phyloP scores from a whole-genome alignment of 2,329 filamentous ascomycete genomes.

The Zymoseptoria ardabiliae region DNA sequence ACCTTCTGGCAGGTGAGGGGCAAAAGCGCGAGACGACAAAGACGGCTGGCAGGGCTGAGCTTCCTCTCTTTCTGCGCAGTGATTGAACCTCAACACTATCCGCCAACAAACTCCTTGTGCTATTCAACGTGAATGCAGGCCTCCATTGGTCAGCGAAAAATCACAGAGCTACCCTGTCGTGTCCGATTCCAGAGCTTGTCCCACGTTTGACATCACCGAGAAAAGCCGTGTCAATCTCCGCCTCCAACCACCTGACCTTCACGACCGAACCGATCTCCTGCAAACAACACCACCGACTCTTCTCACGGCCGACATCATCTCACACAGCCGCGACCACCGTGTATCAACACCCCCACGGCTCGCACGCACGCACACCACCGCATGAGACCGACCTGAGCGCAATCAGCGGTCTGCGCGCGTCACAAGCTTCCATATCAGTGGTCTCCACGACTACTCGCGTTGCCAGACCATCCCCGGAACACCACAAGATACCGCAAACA shows the following conservation, averaged over 20 bases:
- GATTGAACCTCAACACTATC: not conserved
- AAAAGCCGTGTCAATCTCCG: conserved; percentile 1
- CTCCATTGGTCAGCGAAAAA: not conserved
- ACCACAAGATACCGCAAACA: conserved; percentile 30
- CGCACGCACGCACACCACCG: conserved; percentile 11
- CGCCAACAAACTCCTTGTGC: not conserved
- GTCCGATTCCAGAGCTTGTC: not conserved
- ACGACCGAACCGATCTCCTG: conserved; percentile 1
- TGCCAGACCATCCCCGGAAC: conserved; percentile 10
- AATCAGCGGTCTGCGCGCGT: conserved; percentile 27
- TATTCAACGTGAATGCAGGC: not conserved
- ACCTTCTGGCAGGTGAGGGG: not conserved
- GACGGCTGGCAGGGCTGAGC: not conserved
- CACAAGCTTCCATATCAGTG: conserved; percentile 13
- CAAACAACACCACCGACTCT: conserved; percentile 1
- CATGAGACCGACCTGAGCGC: conserved; percentile 22
- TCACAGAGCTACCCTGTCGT: not conserved
- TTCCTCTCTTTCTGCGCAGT: not conserved
- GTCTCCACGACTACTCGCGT: conserved; percentile 17
- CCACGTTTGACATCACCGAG: not conserved
- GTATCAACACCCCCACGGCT: conserved; percentile 2
- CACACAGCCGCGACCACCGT: conserved; percentile 1
- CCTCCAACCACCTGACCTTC: conserved; percentile 1
- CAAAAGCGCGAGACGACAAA: not conserved
- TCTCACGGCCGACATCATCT: conserved; percentile 1